These are phyloP conservation scores for Dissoconium aciculare DNA, from an alignment of 2,329 filamentous ascomycete genomes.

Conservation along the genomic window DNA sequence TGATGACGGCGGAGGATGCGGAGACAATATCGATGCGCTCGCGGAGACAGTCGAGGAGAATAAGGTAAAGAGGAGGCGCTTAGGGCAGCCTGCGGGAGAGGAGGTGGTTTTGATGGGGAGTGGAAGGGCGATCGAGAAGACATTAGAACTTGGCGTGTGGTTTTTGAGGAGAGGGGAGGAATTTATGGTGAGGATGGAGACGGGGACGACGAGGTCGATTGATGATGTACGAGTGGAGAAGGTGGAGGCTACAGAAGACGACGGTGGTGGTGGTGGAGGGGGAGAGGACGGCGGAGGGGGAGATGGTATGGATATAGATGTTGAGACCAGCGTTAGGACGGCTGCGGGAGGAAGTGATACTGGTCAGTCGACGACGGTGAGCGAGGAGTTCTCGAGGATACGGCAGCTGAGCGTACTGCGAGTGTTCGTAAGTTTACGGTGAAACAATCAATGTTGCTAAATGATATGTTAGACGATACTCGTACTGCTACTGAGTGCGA, in stretches of 20 bases:
- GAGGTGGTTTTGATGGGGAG: constrained; percentile 49
- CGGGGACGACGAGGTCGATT: constrained; percentile 48
- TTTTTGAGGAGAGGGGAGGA: constrained; percentile 46
- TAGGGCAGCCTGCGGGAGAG: constrained; percentile 28
- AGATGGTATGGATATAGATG: constrained; percentile 7
- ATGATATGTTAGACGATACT: no score
- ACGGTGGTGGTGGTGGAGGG: constrained; percentile 7
- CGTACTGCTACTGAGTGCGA: no score
- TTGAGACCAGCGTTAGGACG: constrained; percentile 5
- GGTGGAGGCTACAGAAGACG: constrained; percentile 13
- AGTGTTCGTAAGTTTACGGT: constrained; percentile 21
- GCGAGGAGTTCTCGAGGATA: constrained; percentile 26
- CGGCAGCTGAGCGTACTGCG: constrained; percentile 22
- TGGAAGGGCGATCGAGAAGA: constrained; percentile 51
- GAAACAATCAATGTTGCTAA: constrained; percentile 3
- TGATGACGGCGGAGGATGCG: constrained; percentile 25
- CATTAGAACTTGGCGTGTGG: constrained; percentile 46
- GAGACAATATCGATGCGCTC: constrained; percentile 20
- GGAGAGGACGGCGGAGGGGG: no score
- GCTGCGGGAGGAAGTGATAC: constrained; percentile 14
- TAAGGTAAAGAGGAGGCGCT: constrained; percentile 19
- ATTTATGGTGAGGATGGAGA: constrained; percentile 44
- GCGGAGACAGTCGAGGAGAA: constrained; percentile 16
- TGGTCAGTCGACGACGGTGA: constrained; percentile 17
- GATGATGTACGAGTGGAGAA: constrained; percentile 42